These are phyloP conservation scores for bread wheat (Triticum aestivum) DNA, from an alignment of 176 grass and related monocot species.

Conservation along the genomic window DNA sequence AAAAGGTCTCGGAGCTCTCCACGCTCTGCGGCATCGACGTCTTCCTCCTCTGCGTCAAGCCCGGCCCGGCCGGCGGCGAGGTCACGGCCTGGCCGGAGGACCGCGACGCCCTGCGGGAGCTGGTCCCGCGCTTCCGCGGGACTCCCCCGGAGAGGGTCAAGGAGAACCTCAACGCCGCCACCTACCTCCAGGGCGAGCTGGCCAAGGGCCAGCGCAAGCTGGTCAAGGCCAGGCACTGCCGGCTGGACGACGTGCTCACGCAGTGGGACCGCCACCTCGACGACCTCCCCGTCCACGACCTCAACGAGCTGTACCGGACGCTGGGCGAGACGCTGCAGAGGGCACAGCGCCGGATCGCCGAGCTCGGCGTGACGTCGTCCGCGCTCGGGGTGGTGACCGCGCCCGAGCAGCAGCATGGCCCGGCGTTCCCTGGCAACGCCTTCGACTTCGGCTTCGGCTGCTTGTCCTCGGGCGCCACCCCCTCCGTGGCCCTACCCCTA, in stretches of 20 bases:
- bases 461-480: not conserved
- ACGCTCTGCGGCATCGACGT: slow-evolving; percentile 22
- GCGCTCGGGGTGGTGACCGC: not conserved
- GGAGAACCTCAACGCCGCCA: not conserved
- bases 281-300: not conserved
- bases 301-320: not conserved
- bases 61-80: not conserved
- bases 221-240: slow-evolving; percentile 1
- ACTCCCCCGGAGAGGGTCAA: not conserved
- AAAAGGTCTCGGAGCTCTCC: slow-evolving; percentile 12
- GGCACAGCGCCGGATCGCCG: not conserved
- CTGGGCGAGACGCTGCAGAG: not conserved
- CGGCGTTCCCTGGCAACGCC: not conserved
- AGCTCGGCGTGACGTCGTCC: not conserved
- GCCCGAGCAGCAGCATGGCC: not conserved
- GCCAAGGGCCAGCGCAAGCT: slow-evolving; percentile 15
- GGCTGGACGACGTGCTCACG: not conserved
- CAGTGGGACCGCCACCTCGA: not conserved
- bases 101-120: not conserved
- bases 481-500: not conserved
- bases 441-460: not conserved
- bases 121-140: not conserved
- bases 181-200: slow-evolving; percentile 18
- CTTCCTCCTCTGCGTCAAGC: slow-evolving; percentile 4
- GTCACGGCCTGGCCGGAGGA: slow-evolving; percentile 11